Conservation (phyloP, 805 yeast species). For the Nakazawaea ambrosiae region DNA sequence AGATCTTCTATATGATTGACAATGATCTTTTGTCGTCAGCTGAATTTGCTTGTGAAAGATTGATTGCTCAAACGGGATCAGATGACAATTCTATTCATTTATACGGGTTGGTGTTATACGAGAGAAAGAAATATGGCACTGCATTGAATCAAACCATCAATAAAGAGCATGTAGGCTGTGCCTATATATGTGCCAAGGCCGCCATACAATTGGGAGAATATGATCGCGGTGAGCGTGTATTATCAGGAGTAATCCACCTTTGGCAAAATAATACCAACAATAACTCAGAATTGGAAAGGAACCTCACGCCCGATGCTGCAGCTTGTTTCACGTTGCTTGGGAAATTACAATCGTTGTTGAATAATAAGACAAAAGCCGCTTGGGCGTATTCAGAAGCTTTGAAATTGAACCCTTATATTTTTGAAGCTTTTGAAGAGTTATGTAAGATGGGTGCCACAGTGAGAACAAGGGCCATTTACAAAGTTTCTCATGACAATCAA, state of each 20-base stretch:
- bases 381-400: slow-evolving; percentile 64
- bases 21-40: slow-evolving; percentile 68
- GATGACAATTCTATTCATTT: slow-evolving; percentile 59
- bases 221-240: slow-evolving; percentile 56
- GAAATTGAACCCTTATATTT: slow-evolving; percentile 68
- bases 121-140: slow-evolving; percentile 51
- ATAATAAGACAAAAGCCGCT: slow-evolving; percentile 59
- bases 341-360: slow-evolving; percentile 49
- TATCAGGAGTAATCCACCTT: slow-evolving; percentile 24
- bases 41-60: slow-evolving; percentile 78
- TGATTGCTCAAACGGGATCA: slow-evolving; percentile 54
- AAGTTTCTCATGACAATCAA: slow-evolving; percentile 15
- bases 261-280: slow-evolving; percentile 24
- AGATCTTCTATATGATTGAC: slow-evolving; percentile 66
- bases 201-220: slow-evolving; percentile 49
- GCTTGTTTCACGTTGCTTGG: slow-evolving; percentile 66
- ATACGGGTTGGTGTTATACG: slow-evolving; percentile 59
- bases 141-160: slow-evolving; percentile 45
- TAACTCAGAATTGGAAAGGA: slow-evolving; percentile 31
- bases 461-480: slow-evolving; percentile 49
- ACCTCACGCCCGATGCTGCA: slow-evolving; percentile 56
- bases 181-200: slow-evolving; percentile 66
- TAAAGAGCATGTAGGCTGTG: slow-evolving; percentile 52
- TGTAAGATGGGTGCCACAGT: slow-evolving; percentile 67
- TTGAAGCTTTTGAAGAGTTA: slow-evolving; percentile 80